Conservation (phyloP, 164 flowering plant species). For the Kalanchoe fedtschenkoi region DNA sequence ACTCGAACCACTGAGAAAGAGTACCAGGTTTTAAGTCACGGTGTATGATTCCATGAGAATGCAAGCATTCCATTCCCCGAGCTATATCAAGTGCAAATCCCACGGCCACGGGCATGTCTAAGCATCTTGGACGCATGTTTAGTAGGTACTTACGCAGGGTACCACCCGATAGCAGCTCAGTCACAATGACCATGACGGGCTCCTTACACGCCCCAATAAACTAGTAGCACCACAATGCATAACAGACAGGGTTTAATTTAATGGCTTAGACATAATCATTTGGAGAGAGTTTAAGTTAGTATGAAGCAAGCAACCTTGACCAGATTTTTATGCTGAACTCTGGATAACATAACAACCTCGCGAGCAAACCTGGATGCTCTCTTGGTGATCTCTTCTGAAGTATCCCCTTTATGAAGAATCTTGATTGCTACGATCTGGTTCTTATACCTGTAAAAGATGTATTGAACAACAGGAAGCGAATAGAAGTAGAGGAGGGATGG, state of each 20-base stretch:
- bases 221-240: slow-evolving; percentile 12
- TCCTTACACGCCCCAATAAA: slow-evolving; percentile 36
- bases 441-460: slow-evolving; percentile 38
- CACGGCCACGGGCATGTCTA: slow-evolving; percentile 45
- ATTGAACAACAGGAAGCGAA: background rate
- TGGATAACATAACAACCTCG: slow-evolving; percentile 80
- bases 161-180: slow-evolving; percentile 26
- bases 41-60: slow-evolving; percentile 81
- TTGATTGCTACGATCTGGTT: slow-evolving; percentile 82
- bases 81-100: slow-evolving; percentile 78
- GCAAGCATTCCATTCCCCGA: slow-evolving; percentile 84
- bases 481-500: background rate
- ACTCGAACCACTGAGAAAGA: background rate
- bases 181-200: slow-evolving; percentile 34
- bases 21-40: slow-evolving; percentile 92
- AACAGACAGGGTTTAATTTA: background rate
- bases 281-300: background rate
- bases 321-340: slow-evolving; percentile 83
- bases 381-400: slow-evolving; percentile 63
- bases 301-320: slow-evolving; percentile 52
- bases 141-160: slow-evolving; percentile 26
- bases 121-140: slow-evolving; percentile 28
- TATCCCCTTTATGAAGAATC: slow-evolving; percentile 67
- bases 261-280: background rate
- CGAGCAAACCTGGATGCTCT: slow-evolving; percentile 60